These are phyloP conservation scores for Phytophthora megakarya DNA, from an alignment of 352 stramenopile genomes.

Conservation along the genomic window DNA sequence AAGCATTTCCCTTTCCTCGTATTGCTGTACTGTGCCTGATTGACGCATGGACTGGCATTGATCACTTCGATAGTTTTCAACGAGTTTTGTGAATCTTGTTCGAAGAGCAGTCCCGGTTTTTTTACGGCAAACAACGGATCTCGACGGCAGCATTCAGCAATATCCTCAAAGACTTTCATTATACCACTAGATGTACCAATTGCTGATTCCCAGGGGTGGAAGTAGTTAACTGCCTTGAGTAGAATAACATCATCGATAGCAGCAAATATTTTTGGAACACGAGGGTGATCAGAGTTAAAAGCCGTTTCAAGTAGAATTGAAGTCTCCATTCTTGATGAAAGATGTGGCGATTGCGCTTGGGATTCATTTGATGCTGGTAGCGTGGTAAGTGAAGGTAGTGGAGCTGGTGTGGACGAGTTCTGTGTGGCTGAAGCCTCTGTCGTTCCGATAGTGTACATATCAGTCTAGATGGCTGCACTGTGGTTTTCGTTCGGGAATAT, in stretches of 20 bases:
- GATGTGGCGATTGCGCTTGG: no score
- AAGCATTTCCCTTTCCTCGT: conserved; percentile 14
- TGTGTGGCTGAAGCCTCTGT: no score
- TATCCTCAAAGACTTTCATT: conserved; percentile 13
- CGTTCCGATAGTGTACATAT: no score
- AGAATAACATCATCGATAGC: conserved; percentile 11
- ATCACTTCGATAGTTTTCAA: not conserved
- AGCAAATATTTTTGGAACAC: no score
- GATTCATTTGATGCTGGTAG: no score
- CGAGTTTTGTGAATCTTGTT: conserved; percentile 10
- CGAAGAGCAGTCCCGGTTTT: not conserved
- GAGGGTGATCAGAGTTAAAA: no score
- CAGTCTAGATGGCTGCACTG: no score
- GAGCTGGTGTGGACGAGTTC: no score
- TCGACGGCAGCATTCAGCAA: not conserved
- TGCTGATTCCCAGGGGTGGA: not conserved
- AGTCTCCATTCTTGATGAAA: no score
- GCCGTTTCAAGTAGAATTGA: no score
- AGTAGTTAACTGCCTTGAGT: not conserved
- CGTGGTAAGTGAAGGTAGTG: no score
- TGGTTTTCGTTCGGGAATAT: no score
- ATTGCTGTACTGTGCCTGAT: conserved; percentile 9
- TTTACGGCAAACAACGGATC: not conserved
- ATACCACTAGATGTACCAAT: conserved; percentile 3
- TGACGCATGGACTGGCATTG: not conserved